phyloP scores from a whole-genome alignment of 441 rosid genomes.

The Raphanus hybrid region DNA sequence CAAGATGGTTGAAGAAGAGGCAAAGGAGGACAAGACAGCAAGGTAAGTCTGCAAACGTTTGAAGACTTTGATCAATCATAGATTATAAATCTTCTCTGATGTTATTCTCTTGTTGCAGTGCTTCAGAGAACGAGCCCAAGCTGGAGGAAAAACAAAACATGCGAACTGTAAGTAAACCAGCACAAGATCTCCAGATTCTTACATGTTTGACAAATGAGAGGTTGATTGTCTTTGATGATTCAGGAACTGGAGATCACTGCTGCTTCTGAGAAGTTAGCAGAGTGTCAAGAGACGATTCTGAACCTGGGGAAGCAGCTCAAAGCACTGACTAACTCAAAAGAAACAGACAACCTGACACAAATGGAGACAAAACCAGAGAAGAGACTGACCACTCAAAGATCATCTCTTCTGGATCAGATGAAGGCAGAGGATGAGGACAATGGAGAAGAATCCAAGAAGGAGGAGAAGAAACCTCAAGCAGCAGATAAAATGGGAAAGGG shows the following conservation, averaged over 20 bases:
- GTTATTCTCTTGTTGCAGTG: conserved; percentile 52
- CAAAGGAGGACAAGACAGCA: conserved; percentile 38
- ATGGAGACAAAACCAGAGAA: conserved; percentile 39
- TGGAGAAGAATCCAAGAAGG: conserved; percentile 37
- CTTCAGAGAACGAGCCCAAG: conserved; percentile 46
- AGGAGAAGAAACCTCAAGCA: conserved; percentile 28
- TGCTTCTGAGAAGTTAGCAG: conserved; percentile 91
- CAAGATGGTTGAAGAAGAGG: conserved; percentile 35
- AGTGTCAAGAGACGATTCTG: conserved; percentile 91
- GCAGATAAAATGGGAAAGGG: conserved; percentile 40
- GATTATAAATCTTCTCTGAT: conserved; percentile 18
- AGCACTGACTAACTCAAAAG: conserved; percentile 71
- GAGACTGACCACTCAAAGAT: conserved; percentile 58
- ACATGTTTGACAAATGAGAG: not conserved
- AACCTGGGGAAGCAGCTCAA: conserved; percentile 85
- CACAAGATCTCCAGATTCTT: conserved; percentile 16
- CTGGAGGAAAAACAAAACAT: conserved; percentile 56
- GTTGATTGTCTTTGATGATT: conserved; percentile 22
- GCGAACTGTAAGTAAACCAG: conserved; percentile 64
- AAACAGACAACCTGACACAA: conserved; percentile 53
- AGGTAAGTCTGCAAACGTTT: conserved; percentile 35
- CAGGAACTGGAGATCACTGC: conserved; percentile 88
- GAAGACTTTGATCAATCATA: conserved; percentile 34
- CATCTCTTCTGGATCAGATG: conserved; percentile 84
- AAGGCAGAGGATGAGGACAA: conserved; percentile 64